Percentiles rank a stretch among this genome's conserved stretches.
phyloP scores from a whole-genome alignment of 129 eudicot species.

The Erigeron canadensis region DNA sequence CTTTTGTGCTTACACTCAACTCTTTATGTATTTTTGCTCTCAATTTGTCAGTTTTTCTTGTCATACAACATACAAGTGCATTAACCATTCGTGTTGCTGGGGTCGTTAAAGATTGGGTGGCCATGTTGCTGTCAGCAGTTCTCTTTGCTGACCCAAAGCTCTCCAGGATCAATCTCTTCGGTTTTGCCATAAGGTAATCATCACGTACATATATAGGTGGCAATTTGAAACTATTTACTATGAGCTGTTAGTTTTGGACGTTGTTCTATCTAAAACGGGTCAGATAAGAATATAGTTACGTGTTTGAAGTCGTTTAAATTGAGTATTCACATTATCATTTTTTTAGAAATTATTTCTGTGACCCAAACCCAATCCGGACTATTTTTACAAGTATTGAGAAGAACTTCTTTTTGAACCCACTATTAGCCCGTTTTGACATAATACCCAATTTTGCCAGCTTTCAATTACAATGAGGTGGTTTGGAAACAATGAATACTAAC shows the following conservation, averaged over 20 bases:
- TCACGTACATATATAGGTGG: not conserved
- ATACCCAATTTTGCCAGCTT: not conserved
- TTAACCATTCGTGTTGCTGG: conserved; percentile 92
- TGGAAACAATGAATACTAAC: not conserved
- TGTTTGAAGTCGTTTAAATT: not conserved
- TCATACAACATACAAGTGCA: conserved; percentile 84
- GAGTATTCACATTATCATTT: no score
- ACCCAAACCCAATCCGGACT: no score
- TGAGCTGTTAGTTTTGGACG: not conserved
- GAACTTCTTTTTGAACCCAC: no score
- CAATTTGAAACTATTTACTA: not conserved
- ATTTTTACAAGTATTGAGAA: no score
- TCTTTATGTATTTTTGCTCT: conserved; percentile 85
- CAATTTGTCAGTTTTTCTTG: conserved; percentile 79
- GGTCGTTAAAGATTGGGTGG: conserved; percentile 95
- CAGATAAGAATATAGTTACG: no score
- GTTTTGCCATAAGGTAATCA: conserved; percentile 75
- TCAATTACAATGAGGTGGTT: not conserved
- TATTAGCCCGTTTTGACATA: not conserved
- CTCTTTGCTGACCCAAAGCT: conserved; percentile 87
- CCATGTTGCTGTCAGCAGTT: conserved; percentile 70
- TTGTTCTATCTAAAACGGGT: not conserved
- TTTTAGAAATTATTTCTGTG: no score
- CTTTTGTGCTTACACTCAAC: conserved; percentile 61
- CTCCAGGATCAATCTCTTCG: conserved; percentile 60